A percentile compares a stretch with the other conserved stretches of the same genome.
Evolutionary conservation across 2,329 filamentous ascomycete species (phyloP).

Genomic region (Penicillium oxalicum): DNA sequence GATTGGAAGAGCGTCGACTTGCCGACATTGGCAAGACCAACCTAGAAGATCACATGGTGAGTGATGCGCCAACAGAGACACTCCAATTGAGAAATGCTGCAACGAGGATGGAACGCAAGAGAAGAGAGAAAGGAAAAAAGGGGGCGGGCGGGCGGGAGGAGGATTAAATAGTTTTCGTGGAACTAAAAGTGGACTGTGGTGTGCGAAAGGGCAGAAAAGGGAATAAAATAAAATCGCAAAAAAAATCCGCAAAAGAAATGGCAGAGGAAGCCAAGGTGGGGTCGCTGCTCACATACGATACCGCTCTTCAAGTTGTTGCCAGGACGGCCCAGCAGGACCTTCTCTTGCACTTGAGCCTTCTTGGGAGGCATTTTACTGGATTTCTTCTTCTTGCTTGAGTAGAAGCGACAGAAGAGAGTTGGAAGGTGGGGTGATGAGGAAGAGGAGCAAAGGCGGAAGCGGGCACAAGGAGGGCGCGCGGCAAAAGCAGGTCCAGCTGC

Average conservation of each 20-base stretch:
- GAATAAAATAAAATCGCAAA: conserved; percentile 6
- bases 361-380: conserved; percentile 87
- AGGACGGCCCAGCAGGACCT: conserved; percentile 89
- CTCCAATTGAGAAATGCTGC: conserved; percentile 3
- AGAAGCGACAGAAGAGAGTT: conserved; percentile 40
- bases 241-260: conserved; percentile 20
- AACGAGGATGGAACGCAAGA: conserved; percentile 1
- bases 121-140: conserved; percentile 12
- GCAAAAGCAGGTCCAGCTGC: conserved; percentile 61
- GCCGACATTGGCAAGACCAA: conserved; percentile 97
- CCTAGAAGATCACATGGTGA: conserved; percentile 48
- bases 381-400: conserved; percentile 55
- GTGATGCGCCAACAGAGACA: conserved; percentile 2
- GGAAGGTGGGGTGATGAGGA: conserved; percentile 23
- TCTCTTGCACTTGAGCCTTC: conserved; percentile 86
- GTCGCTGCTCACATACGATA: conserved; percentile 70
- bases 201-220: conserved; percentile 10
- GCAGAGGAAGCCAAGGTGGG: conserved; percentile 25
- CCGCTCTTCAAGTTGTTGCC: conserved; percentile 99
- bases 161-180: conserved; percentile 22
- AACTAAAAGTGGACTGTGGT: conserved; percentile 23
- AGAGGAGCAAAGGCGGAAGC: conserved; percentile 39
- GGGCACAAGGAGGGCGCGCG: conserved; percentile 27
- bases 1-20: conserved; percentile 99
- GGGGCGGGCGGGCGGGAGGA: conserved; percentile 11